phyloP scores from a whole-genome alignment of 139 green algal species.

The Volvox reticuliferus region DNA sequence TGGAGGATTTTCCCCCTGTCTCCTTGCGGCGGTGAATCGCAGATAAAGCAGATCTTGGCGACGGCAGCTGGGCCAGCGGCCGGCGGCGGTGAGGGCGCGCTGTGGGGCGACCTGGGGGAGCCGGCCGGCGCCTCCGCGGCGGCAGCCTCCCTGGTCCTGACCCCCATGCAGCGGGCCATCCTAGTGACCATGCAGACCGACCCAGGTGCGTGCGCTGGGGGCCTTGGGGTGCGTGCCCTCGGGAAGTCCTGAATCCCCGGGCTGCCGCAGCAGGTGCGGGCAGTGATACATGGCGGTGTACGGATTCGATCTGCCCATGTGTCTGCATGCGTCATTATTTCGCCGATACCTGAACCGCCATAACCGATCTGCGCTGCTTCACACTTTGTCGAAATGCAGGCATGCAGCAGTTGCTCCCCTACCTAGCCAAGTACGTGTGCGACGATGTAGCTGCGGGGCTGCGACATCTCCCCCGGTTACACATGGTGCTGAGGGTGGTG shows the following conservation, averaged over 20 bases:
- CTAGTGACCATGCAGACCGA: slow-evolving; percentile 73
- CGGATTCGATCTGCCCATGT: neutral
- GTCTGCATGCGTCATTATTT: neutral
- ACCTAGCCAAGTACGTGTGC: slow-evolving; percentile 84
- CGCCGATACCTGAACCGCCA: too few relatives aligned
- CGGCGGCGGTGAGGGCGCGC: neutral
- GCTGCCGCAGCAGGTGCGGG: neutral
- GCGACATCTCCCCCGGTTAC: slow-evolving; percentile 30
- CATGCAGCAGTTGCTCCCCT: slow-evolving; percentile 87
- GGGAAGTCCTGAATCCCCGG: neutral
- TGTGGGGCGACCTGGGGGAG: neutral
- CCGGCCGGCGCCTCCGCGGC: neutral
- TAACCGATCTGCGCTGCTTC: too few relatives aligned
- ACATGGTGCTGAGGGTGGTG: slow-evolving; percentile 55
- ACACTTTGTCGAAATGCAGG: too few relatives aligned
- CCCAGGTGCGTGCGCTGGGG: slow-evolving; percentile 51
- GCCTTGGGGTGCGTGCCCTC: neutral
- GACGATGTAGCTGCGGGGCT: slow-evolving; percentile 70
- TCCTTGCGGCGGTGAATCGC: neutral
- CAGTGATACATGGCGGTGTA: neutral
- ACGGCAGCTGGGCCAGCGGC: slow-evolving; percentile 46
- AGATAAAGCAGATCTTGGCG: slow-evolving; percentile 27
- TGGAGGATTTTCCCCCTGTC: too few relatives aligned
- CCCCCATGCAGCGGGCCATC: slow-evolving; percentile 50
- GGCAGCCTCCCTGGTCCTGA: neutral